phyloP scores from a whole-genome alignment of 345 rosid species.

The Aquilaria malaccensis region DNA sequence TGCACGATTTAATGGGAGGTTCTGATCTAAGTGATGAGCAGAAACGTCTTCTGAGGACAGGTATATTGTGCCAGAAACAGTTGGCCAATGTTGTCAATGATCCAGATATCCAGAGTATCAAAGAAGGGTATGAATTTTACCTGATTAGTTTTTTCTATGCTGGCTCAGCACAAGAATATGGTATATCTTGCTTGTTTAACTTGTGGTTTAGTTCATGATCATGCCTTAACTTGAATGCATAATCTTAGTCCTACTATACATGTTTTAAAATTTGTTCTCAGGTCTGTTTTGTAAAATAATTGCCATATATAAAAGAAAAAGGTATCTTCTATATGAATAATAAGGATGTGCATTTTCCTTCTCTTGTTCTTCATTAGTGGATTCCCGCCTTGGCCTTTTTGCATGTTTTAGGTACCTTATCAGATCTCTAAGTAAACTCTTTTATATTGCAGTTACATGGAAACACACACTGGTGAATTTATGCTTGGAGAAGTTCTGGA shows the following conservation, averaged over 20 bases:
- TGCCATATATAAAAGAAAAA: no score
- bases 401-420: not conserved
- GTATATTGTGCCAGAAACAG: constrained; percentile 56
- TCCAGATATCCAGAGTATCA: constrained; percentile 60
- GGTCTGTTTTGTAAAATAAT: no score
- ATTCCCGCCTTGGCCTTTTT: not conserved
- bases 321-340: no score
- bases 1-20: constrained; percentile 42
- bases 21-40: constrained; percentile 54
- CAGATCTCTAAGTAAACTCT: no score
- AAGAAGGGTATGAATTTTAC: constrained; percentile 50
- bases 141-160: not conserved
- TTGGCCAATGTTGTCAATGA: constrained; percentile 52
- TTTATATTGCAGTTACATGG: constrained; percentile 42
- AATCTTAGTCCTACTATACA: no score
- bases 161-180: no score
- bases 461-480: constrained; percentile 42
- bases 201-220: no score
- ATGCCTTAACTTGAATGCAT: no score
- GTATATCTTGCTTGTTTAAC: no score
- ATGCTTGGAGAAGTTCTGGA: constrained; percentile 54
- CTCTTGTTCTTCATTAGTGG: not conserved
- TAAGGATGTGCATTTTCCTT: no score
- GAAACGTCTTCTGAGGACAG: constrained; percentile 45
- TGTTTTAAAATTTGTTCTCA: no score